A percentile compares a stretch with the other conserved stretches of the same genome.
These are phyloP conservation scores for Ogataea minuta DNA, from an alignment of 805 yeast genomes.

Conservation along the genomic window DNA sequence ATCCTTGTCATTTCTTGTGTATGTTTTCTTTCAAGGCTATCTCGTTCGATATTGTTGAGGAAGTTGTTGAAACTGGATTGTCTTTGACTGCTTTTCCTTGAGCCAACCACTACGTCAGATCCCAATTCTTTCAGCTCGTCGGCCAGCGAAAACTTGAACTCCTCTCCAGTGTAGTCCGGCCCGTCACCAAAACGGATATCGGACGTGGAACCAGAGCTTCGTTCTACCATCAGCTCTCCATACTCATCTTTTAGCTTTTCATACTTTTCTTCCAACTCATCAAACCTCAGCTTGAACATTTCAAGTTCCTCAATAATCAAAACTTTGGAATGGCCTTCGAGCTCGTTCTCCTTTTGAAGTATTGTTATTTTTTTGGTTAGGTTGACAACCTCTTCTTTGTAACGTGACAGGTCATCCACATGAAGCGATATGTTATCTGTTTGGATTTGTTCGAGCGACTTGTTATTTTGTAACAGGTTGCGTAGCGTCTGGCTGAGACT, in stretches of 20 bases:
- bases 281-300: conserved; percentile 39
- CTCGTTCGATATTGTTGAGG: conserved; percentile 26
- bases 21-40: conserved; percentile 26
- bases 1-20: conserved; percentile 50
- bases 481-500: conserved; percentile 22
- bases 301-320: conserved; percentile 56
- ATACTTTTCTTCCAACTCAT: conserved; percentile 29
- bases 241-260: conserved; percentile 30
- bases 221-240: conserved; percentile 29
- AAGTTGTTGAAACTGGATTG: conserved; percentile 26
- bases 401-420: conserved; percentile 12
- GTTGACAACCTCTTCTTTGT: conserved; percentile 24
- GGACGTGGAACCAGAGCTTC: conserved; percentile 13
- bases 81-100: conserved; percentile 24
- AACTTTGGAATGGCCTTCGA: conserved; percentile 51
- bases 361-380: conserved; percentile 31
- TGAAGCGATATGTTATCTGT: conserved; percentile 12
- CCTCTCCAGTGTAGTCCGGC: conserved; percentile 6
- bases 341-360: conserved; percentile 48
- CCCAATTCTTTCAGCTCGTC: conserved; percentile 21
- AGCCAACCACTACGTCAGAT: conserved; percentile 2
- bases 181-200: conserved; percentile 1
- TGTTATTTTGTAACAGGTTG: conserved; percentile 16
- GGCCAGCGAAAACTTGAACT: conserved; percentile 15
- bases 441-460: conserved; percentile 14